Evolutionary conservation across 768 basidiomycete species (phyloP), one percentile per base, ranked within the genome.

Genomic region (Hypsizygus marmoreus): DNA sequence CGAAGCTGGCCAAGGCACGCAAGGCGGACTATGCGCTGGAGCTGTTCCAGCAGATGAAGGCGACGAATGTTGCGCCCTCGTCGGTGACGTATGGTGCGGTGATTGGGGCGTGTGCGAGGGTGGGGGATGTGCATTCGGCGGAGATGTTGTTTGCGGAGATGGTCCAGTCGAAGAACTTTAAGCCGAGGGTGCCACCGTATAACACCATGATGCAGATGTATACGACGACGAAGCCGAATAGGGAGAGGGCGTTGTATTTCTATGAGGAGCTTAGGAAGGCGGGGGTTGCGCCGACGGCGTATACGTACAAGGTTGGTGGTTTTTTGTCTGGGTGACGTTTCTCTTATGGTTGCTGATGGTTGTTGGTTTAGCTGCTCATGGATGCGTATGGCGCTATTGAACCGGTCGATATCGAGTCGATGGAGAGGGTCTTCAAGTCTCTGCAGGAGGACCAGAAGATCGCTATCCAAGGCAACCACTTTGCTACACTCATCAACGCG

Each of bases 171-270:
- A 72, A 66, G 26, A 86, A 85, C 55, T 97, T 93, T 75, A 86
- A 77, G 68, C 86, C 95, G 7, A 77, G 94, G 6, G 84, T 97
- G 1, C 97, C 95, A 14, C 95, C 95, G 1, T 99, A 85, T 76
- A 99, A 99, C 70, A 94, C 88, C 25, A 97, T 99, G 94, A 97
- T 99, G 81, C 97, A 99, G 64, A 75, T 95, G 57, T 94, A 92
- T 68, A 86, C 88, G 38, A 82, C 86, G 44, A 93, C 88, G n/a
- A 90, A 88, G 64, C 95, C 93, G 1, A 86, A 91, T 51, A 81
- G 93, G 41, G 77, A 77, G 20, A 78, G 83, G 36, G 89, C 86
- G 13, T 66, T 97, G 20, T 73, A 79, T 55, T 98, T 85, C 63
- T 88, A 88, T 64, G 61, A 86, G 37, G 73, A 80, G 58, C 73